Conservation (phyloP, 139 green algal species). For the Pleodorina starrii region DNA sequence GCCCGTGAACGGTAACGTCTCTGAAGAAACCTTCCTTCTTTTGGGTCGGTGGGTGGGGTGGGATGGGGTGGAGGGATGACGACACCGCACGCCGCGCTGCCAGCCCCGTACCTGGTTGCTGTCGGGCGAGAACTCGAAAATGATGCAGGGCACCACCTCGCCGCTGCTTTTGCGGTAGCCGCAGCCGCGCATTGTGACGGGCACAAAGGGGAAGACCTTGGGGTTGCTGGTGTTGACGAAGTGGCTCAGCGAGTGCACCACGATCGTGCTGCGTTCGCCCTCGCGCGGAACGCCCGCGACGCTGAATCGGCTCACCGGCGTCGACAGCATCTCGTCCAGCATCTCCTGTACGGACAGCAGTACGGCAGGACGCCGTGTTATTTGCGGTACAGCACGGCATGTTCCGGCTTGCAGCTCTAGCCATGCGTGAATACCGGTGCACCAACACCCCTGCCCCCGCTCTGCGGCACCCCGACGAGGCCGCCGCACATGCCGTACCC, state of each 20-base stretch:
- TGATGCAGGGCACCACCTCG: constrained; percentile 35
- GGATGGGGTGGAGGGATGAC: too few species aligned
- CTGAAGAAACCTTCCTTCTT: too few species aligned
- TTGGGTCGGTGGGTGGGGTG: too few species aligned
- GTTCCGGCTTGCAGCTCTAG: too few species aligned
- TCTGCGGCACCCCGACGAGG: too few species aligned
- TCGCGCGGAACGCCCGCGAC: too few species aligned
- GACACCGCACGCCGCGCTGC: background rate
- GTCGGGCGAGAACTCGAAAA: constrained; percentile 31
- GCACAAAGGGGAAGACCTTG: constrained; percentile 41
- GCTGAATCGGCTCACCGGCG: background rate
- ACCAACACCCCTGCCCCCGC: too few species aligned
- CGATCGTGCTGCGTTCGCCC: background rate
- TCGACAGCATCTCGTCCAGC: constrained; percentile 15
- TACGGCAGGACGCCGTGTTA: too few species aligned
- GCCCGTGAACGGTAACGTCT: too few species aligned
- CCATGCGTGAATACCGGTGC: too few species aligned
- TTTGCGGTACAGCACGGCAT: too few species aligned
- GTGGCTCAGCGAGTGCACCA: constrained; percentile 11
- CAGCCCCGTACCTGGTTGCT: constrained; percentile 21
- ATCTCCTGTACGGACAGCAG: constrained; percentile 37
- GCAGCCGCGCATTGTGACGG: constrained; percentile 22
- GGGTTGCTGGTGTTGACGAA: constrained; percentile 39
- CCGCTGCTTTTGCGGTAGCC: constrained; percentile 29
- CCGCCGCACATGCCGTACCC: too few species aligned